A percentile compares a stretch with the other conserved stretches of the same genome.
Conservation (phyloP, 441 rosid genomes). For the Corymbia citriodora region DNA sequence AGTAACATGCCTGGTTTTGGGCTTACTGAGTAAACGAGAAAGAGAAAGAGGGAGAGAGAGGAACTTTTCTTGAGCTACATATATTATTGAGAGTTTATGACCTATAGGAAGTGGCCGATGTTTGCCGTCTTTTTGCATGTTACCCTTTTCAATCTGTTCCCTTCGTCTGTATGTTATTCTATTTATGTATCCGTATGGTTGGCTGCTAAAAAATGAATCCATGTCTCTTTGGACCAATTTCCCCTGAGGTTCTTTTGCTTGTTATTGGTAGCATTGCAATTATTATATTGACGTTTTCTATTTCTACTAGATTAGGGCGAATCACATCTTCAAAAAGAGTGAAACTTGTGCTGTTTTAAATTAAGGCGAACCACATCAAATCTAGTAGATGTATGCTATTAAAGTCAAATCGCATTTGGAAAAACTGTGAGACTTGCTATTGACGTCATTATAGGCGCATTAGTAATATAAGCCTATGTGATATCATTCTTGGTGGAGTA, state of each 20-base stretch:
- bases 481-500: too few species aligned
- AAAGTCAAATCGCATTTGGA: rapidly evolving
- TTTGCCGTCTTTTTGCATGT: conserved; percentile 29
- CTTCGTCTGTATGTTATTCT: not conserved
- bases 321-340: rapidly evolving
- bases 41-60: too few species aligned
- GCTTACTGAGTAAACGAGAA: not conserved
- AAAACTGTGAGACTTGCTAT: rapidly evolving
- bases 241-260: not conserved
- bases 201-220: not conserved
- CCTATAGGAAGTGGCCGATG: conserved; percentile 24
- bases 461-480: rapidly evolving
- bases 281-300: not conserved
- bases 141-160: not conserved
- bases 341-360: too few species aligned
- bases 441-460: rapidly evolving
- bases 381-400: rapidly evolving
- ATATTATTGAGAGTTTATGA: conserved; percentile 22
- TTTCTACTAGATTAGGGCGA: not conserved
- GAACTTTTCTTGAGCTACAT: conserved; percentile 7
- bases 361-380: rapidly evolving
- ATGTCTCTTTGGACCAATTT: not conserved
- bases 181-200: not conserved
- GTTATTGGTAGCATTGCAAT: not conserved
- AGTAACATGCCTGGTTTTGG: conserved; percentile 16